Percentiles rank a stretch among this genome's conserved stretches.
Conservation (phyloP, 2,329 filamentous ascomycete genomes). For the Elsinoe batatas region DNA sequence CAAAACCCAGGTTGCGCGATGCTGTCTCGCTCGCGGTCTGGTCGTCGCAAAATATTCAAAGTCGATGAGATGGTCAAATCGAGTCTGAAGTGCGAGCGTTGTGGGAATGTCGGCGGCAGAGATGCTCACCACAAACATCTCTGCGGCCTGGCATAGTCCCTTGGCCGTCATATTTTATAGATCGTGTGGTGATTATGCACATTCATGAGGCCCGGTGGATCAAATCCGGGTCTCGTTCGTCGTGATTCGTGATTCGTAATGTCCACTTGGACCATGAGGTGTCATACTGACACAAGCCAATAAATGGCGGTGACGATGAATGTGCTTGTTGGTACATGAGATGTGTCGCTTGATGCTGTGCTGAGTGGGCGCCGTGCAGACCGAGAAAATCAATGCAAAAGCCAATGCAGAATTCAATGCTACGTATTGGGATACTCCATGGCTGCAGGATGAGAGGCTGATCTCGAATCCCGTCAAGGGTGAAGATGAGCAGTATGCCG, state of each 20-base stretch:
- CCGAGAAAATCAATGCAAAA: too few relatives aligned
- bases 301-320: constrained; percentile 3
- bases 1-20: neutral
- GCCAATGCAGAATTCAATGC: neutral
- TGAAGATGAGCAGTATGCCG: too few relatives aligned
- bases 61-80: neutral
- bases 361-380: neutral
- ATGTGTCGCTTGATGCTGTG: neutral
- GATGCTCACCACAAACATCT: neutral
- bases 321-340: neutral
- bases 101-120: neutral
- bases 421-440: neutral
- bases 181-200: constrained; percentile 5
- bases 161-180: neutral
- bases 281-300: neutral
- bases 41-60: neutral
- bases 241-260: neutral
- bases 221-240: constrained; percentile 1
- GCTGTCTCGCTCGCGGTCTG: neutral
- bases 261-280: neutral
- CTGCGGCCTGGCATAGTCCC: neutral
- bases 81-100: neutral
- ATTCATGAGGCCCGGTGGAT: neutral
- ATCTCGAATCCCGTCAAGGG: too few relatives aligned
- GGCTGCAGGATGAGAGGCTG: too few relatives aligned